Evolutionary conservation across 2,329 filamentous ascomycete species (phyloP), one percentile per base, ranked within the genome.

Genomic region (Penicillium sp.): DNA sequence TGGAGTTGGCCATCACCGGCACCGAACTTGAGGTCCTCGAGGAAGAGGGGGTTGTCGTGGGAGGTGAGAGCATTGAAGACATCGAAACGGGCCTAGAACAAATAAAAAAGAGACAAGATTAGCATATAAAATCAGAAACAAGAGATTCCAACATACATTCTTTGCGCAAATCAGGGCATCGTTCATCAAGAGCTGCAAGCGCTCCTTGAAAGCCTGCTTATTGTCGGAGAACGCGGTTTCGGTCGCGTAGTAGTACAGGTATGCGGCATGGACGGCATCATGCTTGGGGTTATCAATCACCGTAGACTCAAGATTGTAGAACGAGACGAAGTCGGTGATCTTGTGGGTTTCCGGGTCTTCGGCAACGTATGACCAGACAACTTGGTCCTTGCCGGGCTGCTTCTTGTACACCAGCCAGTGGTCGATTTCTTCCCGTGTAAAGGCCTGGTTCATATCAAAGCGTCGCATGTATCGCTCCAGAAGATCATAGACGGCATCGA

Each of bases 281-380:
- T 96, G 89, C 73, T 90, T 90, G 46, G 85, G 80, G 71, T 91
- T 86, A 66, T 89, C 87, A 69, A 99, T 95, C 58, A 97, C 89
- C 1, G 91, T 94, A 17, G 92, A 96, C 73, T 96, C 92, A 35
- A 99, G 88, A 71, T 87, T 88, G 81, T 97, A 99, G 79, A 97
- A 99, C 38, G 92, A 97, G 78, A 97, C 89, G 78, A 96, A 97
- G 77, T 99, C 94, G 38, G 91, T 97, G 70, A 99, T 90, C 68
- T 91, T 91, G 61, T 89, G 84, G 50, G 88, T 86, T 47, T 85
- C 67, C 0, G 82, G 76, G 53, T 89, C 84, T 72, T 93, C 93
- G 15, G 96, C 91, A 10, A 99, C 93, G 65, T 95, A 97, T 3
- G 88, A 87, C 90, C 91, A 99, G 15, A 97, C 87, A 9, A 96